Conservation (phyloP, 2,329 filamentous ascomycete species). For the Colletotrichum destructivum region DNA sequence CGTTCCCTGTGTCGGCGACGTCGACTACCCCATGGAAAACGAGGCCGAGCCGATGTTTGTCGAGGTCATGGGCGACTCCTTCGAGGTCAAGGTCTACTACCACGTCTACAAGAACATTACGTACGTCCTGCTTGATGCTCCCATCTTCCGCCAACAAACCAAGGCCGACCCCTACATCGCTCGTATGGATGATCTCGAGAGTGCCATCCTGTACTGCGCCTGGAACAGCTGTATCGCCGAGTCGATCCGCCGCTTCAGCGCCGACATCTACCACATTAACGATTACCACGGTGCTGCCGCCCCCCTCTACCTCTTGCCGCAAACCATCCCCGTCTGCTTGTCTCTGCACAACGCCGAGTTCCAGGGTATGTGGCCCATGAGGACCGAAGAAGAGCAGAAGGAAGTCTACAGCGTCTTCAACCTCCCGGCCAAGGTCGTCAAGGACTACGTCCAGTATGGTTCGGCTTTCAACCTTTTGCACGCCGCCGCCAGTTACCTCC, state of each 20-base stretch:
- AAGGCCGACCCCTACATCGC: constrained; percentile 75
- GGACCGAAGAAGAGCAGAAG: constrained; percentile 71
- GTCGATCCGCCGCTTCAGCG: constrained; percentile 72
- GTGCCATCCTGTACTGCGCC: constrained; percentile 77
- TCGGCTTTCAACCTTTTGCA: constrained; percentile 79
- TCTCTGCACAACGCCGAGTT: constrained; percentile 80
- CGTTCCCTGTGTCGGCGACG: constrained; percentile 73
- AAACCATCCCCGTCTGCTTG: constrained; percentile 73
- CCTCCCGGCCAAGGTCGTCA: constrained; percentile 68
- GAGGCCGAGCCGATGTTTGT: constrained; percentile 74
- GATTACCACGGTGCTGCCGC: constrained; percentile 76
- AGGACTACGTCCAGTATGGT: constrained; percentile 76
- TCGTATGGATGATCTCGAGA: constrained; percentile 79
- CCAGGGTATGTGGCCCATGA: constrained; percentile 78
- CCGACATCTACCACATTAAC: constrained; percentile 78
- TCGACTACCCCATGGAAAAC: constrained; percentile 74
- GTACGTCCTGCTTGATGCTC: constrained; percentile 77
- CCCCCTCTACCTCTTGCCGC: constrained; percentile 75
- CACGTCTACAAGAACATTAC: constrained; percentile 76
- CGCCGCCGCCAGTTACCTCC: constrained; percentile 76
- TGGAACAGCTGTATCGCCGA: constrained; percentile 81
- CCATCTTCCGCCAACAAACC: constrained; percentile 76
- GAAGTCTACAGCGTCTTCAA: constrained; percentile 78
- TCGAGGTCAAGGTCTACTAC: constrained; percentile 75
- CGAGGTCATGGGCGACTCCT: constrained; percentile 72